These are phyloP conservation scores for Tulasnella sp. DNA, from an alignment of 768 basidiomycete species.

Conservation along the genomic window DNA sequence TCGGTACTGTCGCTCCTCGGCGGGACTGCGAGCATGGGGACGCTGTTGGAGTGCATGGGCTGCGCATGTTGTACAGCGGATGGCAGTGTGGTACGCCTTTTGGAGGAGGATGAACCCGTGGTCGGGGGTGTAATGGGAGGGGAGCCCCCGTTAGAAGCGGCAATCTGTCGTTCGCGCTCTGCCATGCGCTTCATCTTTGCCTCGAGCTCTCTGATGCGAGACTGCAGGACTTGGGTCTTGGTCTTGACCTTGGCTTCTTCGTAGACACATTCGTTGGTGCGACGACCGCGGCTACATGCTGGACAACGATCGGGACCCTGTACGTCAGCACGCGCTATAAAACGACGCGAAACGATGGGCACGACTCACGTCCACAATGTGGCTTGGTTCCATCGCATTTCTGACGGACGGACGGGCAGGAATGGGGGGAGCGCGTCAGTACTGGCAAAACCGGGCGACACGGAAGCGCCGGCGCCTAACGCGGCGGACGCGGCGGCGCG, in stretches of 20 bases:
- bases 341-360: neutral
- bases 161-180: neutral
- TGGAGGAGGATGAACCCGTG: neutral
- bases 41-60: neutral
- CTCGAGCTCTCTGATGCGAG: slow-evolving; percentile 20
- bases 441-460: neutral
- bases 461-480: neutral
- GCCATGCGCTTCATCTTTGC: slow-evolving; percentile 18
- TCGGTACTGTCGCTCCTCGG: neutral
- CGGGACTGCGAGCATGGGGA: slow-evolving; percentile 1
- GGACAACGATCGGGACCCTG: neutral
- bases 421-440: neutral
- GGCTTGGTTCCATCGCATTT: slow-evolving; percentile 21
- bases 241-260: slow-evolving; percentile 20
- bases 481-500: neutral
- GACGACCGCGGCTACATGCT: slow-evolving; percentile 14
- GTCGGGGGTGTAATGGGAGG: neutral
- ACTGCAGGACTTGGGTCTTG: slow-evolving; percentile 19
- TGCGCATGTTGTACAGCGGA: neutral
- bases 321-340: neutral
- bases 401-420: neutral
- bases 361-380: slow-evolving; percentile 12
- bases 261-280: slow-evolving; percentile 18
- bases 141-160: neutral
- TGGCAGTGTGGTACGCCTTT: neutral